Evolutionary conservation across 73 alveolate genomes (phyloP).

Genomic region (Breviolum minutum): DNA sequence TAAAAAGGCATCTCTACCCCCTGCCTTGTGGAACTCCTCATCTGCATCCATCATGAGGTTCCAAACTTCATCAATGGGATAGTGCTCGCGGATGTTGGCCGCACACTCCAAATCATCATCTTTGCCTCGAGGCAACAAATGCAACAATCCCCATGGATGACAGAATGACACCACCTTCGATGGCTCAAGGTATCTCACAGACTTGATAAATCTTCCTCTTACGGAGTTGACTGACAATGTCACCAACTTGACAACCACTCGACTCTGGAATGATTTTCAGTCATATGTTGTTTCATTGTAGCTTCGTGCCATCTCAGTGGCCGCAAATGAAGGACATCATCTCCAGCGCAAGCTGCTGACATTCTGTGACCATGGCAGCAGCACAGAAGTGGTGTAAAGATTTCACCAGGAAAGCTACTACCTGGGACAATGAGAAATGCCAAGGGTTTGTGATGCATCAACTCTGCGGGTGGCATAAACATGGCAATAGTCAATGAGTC

Average conservation of each 20-base stretch:
- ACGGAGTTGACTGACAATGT: too few relatives aligned
- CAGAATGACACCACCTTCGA: too few relatives aligned
- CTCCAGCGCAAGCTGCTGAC: constrained; percentile 58
- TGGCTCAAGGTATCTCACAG: too few relatives aligned
- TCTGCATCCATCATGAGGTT: constrained; percentile 52
- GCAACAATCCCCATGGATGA: too few relatives aligned
- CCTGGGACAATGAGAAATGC: neutral
- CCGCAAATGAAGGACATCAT: constrained; percentile 59
- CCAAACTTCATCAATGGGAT: constrained; percentile 52
- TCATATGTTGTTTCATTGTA: neutral
- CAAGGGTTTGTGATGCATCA: neutral
- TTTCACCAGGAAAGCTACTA: constrained; percentile 23
- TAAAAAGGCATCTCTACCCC: neutral
- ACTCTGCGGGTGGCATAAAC: neutral
- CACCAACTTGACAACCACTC: neutral
- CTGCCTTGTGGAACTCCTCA: constrained; percentile 31
- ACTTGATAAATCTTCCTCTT: too few relatives aligned
- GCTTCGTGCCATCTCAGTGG: neutral
- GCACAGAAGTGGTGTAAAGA: constrained; percentile 63
- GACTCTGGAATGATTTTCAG: neutral
- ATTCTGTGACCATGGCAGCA: constrained; percentile 37
- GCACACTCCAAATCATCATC: constrained; percentile 57
- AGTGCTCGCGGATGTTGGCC: constrained; percentile 20
- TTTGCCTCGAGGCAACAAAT: neutral
- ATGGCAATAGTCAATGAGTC: neutral